Base-by-base conservation (phyloP, 805 yeast species). In the Zygosaccharomyces bisporus region DNA sequence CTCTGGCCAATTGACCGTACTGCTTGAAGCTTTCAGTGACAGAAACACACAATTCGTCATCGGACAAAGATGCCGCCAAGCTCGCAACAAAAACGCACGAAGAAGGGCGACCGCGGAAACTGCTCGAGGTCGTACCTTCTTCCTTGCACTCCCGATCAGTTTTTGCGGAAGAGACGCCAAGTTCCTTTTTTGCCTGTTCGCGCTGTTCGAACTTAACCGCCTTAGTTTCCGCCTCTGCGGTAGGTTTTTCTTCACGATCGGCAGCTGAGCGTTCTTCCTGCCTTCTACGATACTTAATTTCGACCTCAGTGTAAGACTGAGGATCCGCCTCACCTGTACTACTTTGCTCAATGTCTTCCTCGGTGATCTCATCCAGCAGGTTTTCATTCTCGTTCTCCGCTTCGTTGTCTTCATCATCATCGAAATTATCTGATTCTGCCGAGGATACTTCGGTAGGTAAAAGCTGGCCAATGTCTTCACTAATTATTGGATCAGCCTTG, bases 51-150 rank as follows among this genome's bases (percentile, higher is more conserved):
- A 89, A 71, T 37, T 81, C 80, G 59, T 84, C 90, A 63, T 89
- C 96, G 3, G 81, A 61, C 39, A 74, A 66, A 33, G 70, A 65
- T 0, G 90, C 74, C 6, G 86, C 75, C 42, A 88, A 75, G 62
- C 91, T 80, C 20, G 95, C 95, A 44, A 87, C 95, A 69, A 88
- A 87, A 2, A 87, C 85, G 64, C 95, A 86, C 1, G 95, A 80
- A 0, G 95, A 82, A 12, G 96, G 96, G 37, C 84, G 73, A 6
- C 84, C 86, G 32, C 75, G 67, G 39, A 63, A 60, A 31, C 55
- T 49, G 3, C 41, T 32, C 4, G 32, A 38, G 16, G 39, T 27
- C 3, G 6, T 27, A 3, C 16, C 31, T 7, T 27, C 31, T 14
- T 27, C n/a, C 13, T 27, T n/a, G 7, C 13, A 34, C 12, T n/a